Conservation (phyloP, 495 filamentous ascomycete genomes). For the Hypoxylon lenormandii region DNA sequence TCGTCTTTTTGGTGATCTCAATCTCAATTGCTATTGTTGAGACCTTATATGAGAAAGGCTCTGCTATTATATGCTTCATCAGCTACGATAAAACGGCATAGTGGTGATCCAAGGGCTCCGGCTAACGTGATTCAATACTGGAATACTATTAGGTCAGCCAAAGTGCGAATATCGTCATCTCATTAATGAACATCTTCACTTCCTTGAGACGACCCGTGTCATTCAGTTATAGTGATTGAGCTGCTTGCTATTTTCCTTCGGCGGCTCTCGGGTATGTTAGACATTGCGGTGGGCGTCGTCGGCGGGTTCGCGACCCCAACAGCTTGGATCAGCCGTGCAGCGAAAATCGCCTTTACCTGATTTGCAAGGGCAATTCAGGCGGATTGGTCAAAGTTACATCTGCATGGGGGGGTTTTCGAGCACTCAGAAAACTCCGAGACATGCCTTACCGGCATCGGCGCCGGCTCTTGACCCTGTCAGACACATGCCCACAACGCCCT, state of each 20-base stretch:
- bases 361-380: constrained; percentile 43
- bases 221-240: neutral
- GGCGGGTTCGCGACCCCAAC: constrained; percentile 32
- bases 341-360: constrained; percentile 9
- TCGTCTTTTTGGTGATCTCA: too few species aligned
- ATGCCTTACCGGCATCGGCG: constrained; percentile 41
- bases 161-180: neutral
- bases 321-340: constrained; percentile 38
- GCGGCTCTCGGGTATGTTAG: neutral
- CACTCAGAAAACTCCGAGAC: constrained; percentile 17
- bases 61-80: too few species aligned
- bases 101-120: too few species aligned
- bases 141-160: too few species aligned
- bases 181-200: neutral
- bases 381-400: constrained; percentile 36
- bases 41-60: too few species aligned
- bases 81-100: too few species aligned
- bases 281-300: neutral
- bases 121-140: too few species aligned
- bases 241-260: neutral
- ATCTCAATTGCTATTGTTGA: too few species aligned
- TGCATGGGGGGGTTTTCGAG: constrained; percentile 14
- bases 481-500: constrained; percentile 2
- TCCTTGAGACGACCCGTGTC: neutral
- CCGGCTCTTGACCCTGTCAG: constrained; percentile 10